phyloP scores from a whole-genome alignment of 2,329 filamentous ascomycete genomes.

The Colletotrichum sp. region DNA sequence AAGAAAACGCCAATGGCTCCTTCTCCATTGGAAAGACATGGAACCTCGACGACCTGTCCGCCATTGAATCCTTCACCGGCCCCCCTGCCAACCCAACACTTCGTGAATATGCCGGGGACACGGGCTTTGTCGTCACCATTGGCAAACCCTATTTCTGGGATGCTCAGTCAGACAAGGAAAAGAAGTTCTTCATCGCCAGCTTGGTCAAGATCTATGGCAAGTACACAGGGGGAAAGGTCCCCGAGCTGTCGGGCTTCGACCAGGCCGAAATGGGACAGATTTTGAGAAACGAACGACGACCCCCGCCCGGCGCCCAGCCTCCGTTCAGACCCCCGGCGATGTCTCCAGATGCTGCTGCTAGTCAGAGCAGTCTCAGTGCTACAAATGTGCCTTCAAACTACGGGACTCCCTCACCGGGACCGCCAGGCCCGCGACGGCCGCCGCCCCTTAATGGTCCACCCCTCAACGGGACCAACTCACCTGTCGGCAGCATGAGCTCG shows the following conservation, averaged over 20 bases:
- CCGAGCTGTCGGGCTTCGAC: slow-evolving; percentile 84
- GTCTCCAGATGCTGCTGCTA: slow-evolving; percentile 16
- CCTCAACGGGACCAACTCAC: slow-evolving; percentile 38
- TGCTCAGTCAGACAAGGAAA: slow-evolving; percentile 91
- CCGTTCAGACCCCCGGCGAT: slow-evolving; percentile 6
- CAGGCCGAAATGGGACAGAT: slow-evolving; percentile 78
- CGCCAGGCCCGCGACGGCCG: slow-evolving; percentile 12
- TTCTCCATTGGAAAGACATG: slow-evolving; percentile 99
- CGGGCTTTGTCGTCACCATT: slow-evolving; percentile 86
- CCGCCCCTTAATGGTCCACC: slow-evolving; percentile 12
- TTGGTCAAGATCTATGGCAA: slow-evolving; percentile 96
- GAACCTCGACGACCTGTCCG: slow-evolving; percentile 87
- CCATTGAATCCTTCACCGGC: slow-evolving; percentile 80
- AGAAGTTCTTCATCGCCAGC: slow-evolving; percentile 98
- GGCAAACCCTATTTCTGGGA: slow-evolving; percentile 98
- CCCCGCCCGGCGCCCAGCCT: slow-evolving; percentile 27
- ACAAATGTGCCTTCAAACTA: slow-evolving; percentile 29
- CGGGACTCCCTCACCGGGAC: slow-evolving; percentile 35
- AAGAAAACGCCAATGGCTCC: slow-evolving; percentile 90
- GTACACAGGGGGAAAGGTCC: slow-evolving; percentile 86
- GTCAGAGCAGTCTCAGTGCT: slow-evolving; percentile 24
- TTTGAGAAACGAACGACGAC: slow-evolving; percentile 59
- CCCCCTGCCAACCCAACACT: slow-evolving; percentile 59
- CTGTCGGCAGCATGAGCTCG: slow-evolving; percentile 58
- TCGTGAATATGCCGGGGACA: slow-evolving; percentile 80